These are phyloP conservation scores for Sclerotiophoma versabilis DNA, from an alignment of 2,329 filamentous ascomycete genomes.

Conservation along the genomic window DNA sequence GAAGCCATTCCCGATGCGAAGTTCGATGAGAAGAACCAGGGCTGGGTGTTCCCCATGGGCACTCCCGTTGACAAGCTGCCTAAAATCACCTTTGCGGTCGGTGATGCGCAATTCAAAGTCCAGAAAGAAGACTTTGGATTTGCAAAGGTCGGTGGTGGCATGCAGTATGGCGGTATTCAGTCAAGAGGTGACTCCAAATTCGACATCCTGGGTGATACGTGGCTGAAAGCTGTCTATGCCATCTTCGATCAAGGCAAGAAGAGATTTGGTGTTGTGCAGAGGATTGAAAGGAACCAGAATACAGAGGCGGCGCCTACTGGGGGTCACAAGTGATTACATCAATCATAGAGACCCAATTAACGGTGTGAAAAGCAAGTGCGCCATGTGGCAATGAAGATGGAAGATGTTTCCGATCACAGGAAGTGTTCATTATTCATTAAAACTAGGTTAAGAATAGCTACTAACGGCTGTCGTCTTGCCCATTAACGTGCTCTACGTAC, in stretches of 20 bases:
- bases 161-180: slow-evolving; percentile 71
- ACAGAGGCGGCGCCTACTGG: slow-evolving; percentile 18
- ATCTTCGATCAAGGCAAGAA: slow-evolving; percentile 69
- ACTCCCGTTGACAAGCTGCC: slow-evolving; percentile 64
- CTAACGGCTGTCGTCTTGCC: not conserved
- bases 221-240: slow-evolving; percentile 70
- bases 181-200: slow-evolving; percentile 55
- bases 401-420: not conserved
- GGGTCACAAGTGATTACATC: not conserved
- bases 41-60: slow-evolving; percentile 67
- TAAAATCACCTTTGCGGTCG: slow-evolving; percentile 68
- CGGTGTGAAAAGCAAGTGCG: too few species aligned
- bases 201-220: slow-evolving; percentile 70
- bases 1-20: slow-evolving; percentile 66
- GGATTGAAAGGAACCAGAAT: slow-evolving; percentile 45
- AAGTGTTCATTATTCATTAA: slow-evolving; percentile 10
- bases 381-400: not conserved
- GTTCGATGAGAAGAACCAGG: slow-evolving; percentile 62
- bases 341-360: not conserved
- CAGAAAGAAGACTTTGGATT: slow-evolving; percentile 70
- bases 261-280: slow-evolving; percentile 67
- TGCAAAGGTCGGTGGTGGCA: slow-evolving; percentile 61
- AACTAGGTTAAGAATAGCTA: slow-evolving; percentile 4
- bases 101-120: slow-evolving; percentile 65
- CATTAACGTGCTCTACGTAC: not conserved